Evolutionary conservation across 495 filamentous ascomycete species (phyloP), one percentile per base, ranked within the genome.

Genomic region (Talaromyces adpressus): DNA sequence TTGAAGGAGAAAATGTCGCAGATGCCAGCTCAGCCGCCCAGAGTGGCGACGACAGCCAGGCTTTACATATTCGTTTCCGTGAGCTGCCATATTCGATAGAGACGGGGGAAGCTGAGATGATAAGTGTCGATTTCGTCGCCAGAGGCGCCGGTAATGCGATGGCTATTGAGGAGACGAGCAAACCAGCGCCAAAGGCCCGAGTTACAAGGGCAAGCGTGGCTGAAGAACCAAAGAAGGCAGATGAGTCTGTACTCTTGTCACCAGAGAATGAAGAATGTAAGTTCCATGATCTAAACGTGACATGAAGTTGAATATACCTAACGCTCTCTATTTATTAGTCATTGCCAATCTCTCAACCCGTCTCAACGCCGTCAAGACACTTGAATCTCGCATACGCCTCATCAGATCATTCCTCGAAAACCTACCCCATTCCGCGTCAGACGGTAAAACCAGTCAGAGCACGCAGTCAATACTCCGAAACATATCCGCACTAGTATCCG

Each of bases 21-120:
- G 84, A 82, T 41, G 84, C 83, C 23, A 85, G 88, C 65, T 85
- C 86, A 68, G 81, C 83, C 36, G 92, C 95, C 88, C 87, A 90
- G 63, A 74, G 84, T 14, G 91, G 92, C 67, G 84, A 84, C 47
- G 86, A 89, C 62, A 79, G 82, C 29, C 72, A 64, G 68, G 72
- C 61, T 9, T 69, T 85, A 56, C 82, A 79, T 11, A 80, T 96
- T 23, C 85, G 84, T 64, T 98, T 97, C 77, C 84, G 89, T 25
- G 90, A 93, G 70, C 72, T 97, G 32, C 87, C 88, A 18, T 97
- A 93, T 72, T 85, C 87, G 0, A 86, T 97, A 18, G 94, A 99
- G 72, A 97, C 92, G 0, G 91, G 90, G 16, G 92, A 98, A 73
- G 90, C 94, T 7, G 95, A 99, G 77, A 97, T 98, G 92, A 97